These are phyloP conservation scores for Hypoxylon sp. DNA, from an alignment of 2,329 filamentous ascomycete species.

Conservation along the genomic window DNA sequence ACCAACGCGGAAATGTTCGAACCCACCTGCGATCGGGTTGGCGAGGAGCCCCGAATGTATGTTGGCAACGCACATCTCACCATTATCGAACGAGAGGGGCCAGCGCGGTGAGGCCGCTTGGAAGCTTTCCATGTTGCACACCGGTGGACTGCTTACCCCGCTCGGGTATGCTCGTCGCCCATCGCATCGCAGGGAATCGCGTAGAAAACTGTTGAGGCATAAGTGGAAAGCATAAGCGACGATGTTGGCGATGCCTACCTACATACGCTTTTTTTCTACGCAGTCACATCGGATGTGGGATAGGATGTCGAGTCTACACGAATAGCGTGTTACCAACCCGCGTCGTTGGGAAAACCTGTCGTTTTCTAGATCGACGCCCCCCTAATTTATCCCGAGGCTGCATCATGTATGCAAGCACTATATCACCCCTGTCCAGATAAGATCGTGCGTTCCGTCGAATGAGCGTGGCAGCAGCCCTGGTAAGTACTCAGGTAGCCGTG, in stretches of 20 bases:
- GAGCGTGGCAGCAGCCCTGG: neutral
- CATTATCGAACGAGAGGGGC: slow-evolving; percentile 26
- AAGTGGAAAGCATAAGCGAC: slow-evolving; percentile 13
- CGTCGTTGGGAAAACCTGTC: slow-evolving; percentile 18
- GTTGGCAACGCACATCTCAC: slow-evolving; percentile 36
- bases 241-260: slow-evolving; percentile 3
- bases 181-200: slow-evolving; percentile 1
- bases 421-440: slow-evolving; percentile 31
- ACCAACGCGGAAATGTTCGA: slow-evolving; percentile 31
- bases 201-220: slow-evolving; percentile 1
- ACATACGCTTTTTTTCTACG: neutral
- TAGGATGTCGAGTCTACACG: slow-evolving; percentile 3
- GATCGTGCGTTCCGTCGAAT: slow-evolving; percentile 23
- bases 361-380: slow-evolving; percentile 22
- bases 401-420: slow-evolving; percentile 35
- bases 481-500: slow-evolving; percentile 3
- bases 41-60: slow-evolving; percentile 26
- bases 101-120: slow-evolving; percentile 35
- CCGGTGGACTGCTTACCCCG: slow-evolving; percentile 31
- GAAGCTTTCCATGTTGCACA: slow-evolving; percentile 26
- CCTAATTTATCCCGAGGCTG: slow-evolving; percentile 42
- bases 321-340: slow-evolving; percentile 6
- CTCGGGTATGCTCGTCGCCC: slow-evolving; percentile 18
- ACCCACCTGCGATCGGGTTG: slow-evolving; percentile 34
- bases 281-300: slow-evolving; percentile 27